Conservation (phyloP, 345 rosid genomes). For the Punica granatum region DNA sequence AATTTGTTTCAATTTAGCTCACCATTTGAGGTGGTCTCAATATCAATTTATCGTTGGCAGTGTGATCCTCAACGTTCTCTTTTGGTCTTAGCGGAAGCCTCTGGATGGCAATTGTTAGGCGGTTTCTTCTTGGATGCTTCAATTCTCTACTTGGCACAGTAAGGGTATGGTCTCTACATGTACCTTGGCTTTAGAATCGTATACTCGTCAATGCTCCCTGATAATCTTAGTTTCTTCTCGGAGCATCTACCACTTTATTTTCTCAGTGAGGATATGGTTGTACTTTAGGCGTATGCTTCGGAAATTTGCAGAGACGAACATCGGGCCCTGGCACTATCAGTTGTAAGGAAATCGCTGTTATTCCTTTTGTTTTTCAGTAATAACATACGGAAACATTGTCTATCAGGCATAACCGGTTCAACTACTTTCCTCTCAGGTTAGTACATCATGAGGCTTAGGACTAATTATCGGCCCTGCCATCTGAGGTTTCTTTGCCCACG, state of each 20-base stretch:
- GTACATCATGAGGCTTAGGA: constrained; percentile 23
- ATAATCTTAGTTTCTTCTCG: neutral
- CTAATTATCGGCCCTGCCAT: constrained; percentile 21
- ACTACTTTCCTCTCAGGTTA: constrained; percentile 12
- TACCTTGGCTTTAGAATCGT: neutral
- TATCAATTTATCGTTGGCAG: constrained; percentile 6
- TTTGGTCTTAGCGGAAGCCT: constrained; percentile 18
- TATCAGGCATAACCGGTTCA: neutral
- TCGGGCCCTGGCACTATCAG: constrained; percentile 13
- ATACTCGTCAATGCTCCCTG: neutral
- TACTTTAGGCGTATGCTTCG: constrained; percentile 19
- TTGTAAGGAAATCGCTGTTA: constrained; percentile 10
- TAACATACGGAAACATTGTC: neutral
- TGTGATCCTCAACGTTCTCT: constrained; percentile 13
- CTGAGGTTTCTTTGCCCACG: constrained; percentile 21
- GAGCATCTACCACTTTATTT: neutral
- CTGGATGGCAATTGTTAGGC: constrained; percentile 20
- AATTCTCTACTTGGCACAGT: constrained; percentile 16
- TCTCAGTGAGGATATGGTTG: neutral
- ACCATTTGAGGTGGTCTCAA: neutral
- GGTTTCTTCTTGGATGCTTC: constrained; percentile 24
- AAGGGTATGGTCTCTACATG: constrained; percentile 13
- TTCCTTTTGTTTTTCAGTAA: neutral
- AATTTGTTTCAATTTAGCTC: neutral
- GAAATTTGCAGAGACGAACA: constrained; percentile 19